These are phyloP conservation scores for Cladophialophora bantiana DNA, from an alignment of 2,329 filamentous ascomycete genomes.

Conservation along the genomic window DNA sequence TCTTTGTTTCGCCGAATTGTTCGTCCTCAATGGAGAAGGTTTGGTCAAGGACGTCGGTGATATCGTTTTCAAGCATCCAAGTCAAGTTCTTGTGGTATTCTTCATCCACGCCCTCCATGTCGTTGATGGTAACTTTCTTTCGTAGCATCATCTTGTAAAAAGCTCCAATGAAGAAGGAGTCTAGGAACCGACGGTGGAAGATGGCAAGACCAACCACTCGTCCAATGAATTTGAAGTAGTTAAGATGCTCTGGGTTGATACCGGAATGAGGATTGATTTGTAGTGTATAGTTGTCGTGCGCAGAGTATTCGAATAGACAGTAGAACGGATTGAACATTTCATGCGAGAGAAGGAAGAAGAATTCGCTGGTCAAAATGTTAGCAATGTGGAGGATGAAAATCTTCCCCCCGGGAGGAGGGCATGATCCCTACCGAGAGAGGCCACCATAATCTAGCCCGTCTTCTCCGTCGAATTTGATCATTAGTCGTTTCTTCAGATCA, in stretches of 20 bases:
- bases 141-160: constrained; percentile 99
- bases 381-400: constrained; percentile 9
- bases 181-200: constrained; percentile 95
- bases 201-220: constrained; percentile 96
- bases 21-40: constrained; percentile 98
- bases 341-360: constrained; percentile 98
- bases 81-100: constrained; percentile 96
- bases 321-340: constrained; percentile 99
- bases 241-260: constrained; percentile 98
- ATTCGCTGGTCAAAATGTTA: constrained; percentile 68
- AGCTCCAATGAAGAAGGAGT: constrained; percentile 98
- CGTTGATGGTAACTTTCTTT: constrained; percentile 87
- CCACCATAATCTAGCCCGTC: constrained; percentile 98
- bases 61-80: constrained; percentile 98
- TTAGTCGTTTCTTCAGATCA: constrained; percentile 95
- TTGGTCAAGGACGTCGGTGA: constrained; percentile 90
- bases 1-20: constrained; percentile 91
- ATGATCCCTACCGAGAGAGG: constrained; percentile 72
- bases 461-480: constrained; percentile 99
- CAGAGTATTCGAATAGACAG: constrained; percentile 98
- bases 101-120: constrained; percentile 99
- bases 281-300: constrained; percentile 99
- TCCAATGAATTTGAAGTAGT: constrained; percentile 99
- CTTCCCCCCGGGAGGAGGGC: not conserved
- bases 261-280: constrained; percentile 99